These are phyloP conservation scores for Globisporangium alternatum DNA, from an alignment of 352 stramenopile species.

Conservation along the genomic window DNA sequence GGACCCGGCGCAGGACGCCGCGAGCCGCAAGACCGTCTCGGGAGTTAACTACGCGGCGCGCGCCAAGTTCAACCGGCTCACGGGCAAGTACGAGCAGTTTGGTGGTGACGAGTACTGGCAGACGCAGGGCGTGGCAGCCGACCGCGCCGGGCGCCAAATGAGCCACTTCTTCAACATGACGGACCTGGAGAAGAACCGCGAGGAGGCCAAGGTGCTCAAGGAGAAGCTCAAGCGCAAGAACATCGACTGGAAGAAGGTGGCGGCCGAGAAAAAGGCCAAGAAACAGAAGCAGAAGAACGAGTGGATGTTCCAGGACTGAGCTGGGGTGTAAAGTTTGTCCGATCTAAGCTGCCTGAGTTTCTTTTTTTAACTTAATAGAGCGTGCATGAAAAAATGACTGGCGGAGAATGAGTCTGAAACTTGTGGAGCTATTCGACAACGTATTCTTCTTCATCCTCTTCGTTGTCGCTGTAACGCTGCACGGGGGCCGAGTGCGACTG, in stretches of 20 bases:
- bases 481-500: conserved; percentile 10
- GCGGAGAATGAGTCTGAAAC: neutral
- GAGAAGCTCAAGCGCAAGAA: conserved; percentile 83
- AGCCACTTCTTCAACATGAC: conserved; percentile 85
- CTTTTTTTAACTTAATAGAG: conserved; percentile 18
- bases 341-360: neutral
- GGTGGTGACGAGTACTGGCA: conserved; percentile 69
- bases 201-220: conserved; percentile 69
- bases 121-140: conserved; percentile 44
- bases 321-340: neutral
- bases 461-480: conserved; percentile 38
- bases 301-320: conserved; percentile 80
- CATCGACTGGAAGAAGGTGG: conserved; percentile 87
- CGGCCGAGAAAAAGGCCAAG: conserved; percentile 83
- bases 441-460: conserved; percentile 69
- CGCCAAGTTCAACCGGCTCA: conserved; percentile 81
- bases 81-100: conserved; percentile 69
- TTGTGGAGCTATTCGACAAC: conserved; percentile 53
- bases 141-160: conserved; percentile 81
- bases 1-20: conserved; percentile 17
- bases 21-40: conserved; percentile 40
- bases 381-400: neutral
- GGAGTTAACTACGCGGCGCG: conserved; percentile 61
- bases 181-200: conserved; percentile 77
- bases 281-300: conserved; percentile 84